Conservation (phyloP, 306 rosid genomes). For the Ammopiptanthus mongolicus region DNA sequence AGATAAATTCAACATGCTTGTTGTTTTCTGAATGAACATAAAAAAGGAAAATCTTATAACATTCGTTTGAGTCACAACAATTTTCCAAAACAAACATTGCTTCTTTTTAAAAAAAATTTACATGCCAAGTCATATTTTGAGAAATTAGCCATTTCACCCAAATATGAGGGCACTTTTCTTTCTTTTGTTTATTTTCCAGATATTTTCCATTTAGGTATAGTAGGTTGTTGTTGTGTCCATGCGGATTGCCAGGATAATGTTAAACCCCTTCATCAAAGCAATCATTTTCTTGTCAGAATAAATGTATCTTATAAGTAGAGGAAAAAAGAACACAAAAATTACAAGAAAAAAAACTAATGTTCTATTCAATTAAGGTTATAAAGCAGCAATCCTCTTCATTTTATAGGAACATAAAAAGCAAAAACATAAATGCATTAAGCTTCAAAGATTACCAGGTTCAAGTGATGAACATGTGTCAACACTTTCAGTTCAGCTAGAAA, state of each 20-base stretch:
- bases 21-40: not conserved
- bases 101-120: not conserved
- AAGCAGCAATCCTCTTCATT: too few relatives aligned
- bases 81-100: not conserved
- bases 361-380: too few relatives aligned
- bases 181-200: not conserved
- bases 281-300: not conserved
- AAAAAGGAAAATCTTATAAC: not conserved
- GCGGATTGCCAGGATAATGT: not conserved
- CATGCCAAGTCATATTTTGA: not conserved
- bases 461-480: conserved; percentile 81
- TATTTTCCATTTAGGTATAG: not conserved
- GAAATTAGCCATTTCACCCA: not conserved
- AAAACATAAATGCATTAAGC: not conserved
- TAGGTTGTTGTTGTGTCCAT: not conserved
- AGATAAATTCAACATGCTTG: conserved; percentile 2
- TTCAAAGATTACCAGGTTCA: conserved; percentile 67
- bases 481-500: conserved; percentile 86
- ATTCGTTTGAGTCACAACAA: not conserved
- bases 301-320: not conserved
- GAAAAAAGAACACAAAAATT: not conserved
- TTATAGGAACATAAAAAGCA: not conserved
- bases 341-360: not conserved
- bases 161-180: not conserved
- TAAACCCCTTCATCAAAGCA: not conserved